phyloP scores from a whole-genome alignment of 495 filamentous ascomycete species.

The Massariosphaeria phaeospora region DNA sequence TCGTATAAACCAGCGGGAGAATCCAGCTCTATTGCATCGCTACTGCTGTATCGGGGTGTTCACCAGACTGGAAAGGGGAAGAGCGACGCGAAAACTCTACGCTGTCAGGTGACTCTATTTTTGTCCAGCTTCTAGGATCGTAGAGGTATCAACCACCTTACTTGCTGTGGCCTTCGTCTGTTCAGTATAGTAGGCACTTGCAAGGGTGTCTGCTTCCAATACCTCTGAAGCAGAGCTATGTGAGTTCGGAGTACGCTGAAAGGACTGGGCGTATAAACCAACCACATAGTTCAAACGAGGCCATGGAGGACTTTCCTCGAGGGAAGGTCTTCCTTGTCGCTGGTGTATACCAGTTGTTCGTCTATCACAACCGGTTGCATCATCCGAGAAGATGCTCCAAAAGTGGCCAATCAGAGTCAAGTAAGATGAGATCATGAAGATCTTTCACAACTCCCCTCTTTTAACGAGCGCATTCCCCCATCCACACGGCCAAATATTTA shows the following conservation, averaged over 20 bases:
- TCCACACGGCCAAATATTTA: neutral
- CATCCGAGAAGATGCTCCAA: conserved; percentile 6
- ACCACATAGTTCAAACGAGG: too few species aligned
- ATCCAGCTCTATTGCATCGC: neutral
- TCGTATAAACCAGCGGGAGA: neutral
- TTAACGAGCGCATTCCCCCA: conserved; percentile 4
- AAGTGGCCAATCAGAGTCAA: conserved; percentile 24
- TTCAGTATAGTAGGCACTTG: too few species aligned
- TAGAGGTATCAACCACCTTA: too few species aligned
- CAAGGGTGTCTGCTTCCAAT: too few species aligned
- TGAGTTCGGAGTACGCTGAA: too few species aligned
- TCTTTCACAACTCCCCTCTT: neutral
- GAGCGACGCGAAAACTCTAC: neutral
- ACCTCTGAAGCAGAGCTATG: too few species aligned
- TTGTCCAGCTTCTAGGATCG: too few species aligned
- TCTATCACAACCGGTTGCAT: neutral
- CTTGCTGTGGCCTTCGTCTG: too few species aligned
- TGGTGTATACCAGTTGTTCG: neutral
- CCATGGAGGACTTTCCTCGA: too few species aligned
- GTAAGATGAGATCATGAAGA: neutral
- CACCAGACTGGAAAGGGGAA: neutral
- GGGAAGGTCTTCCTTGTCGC: too few species aligned
- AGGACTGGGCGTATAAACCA: too few species aligned
- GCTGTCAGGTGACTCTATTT: conserved; percentile 9
- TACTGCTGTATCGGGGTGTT: neutral